These are phyloP conservation scores for Amaranthus palmeri DNA, from an alignment of 148 eudicot genomes.

Conservation along the genomic window DNA sequence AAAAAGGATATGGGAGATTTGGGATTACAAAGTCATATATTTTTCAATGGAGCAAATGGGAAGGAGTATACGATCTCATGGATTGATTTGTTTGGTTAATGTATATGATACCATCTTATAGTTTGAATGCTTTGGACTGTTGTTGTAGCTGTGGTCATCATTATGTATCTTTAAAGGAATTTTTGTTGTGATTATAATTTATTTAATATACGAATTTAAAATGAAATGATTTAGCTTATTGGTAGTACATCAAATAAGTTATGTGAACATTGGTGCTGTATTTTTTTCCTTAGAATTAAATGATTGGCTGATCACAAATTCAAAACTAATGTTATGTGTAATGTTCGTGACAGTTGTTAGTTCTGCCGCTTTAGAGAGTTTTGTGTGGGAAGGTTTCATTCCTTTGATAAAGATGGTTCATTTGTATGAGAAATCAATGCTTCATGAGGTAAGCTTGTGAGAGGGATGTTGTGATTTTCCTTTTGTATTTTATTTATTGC, in stretches of 20 bases:
- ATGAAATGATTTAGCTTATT: not conserved
- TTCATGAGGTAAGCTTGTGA: slow-evolving; percentile 52
- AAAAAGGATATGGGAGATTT: too few species aligned
- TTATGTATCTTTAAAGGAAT: too few species aligned
- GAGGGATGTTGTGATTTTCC: not conserved
- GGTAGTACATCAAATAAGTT: not conserved
- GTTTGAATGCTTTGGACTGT: too few species aligned
- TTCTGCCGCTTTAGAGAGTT: slow-evolving; percentile 35
- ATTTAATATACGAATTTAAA: not conserved
- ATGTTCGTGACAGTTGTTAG: slow-evolving; percentile 39
- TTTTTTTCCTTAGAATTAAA: not conserved
- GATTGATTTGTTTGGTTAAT: too few species aligned
- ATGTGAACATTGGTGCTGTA: not conserved
- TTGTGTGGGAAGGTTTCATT: slow-evolving; percentile 58
- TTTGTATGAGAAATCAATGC: slow-evolving; percentile 46
- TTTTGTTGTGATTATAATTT: too few species aligned
- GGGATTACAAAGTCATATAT: too few species aligned
- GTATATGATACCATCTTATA: too few species aligned
- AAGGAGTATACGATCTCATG: too few species aligned
- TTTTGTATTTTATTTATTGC: slow-evolving; percentile 1
- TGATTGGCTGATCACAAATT: not conserved
- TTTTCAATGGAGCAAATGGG: too few species aligned
- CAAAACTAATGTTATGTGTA: not conserved
- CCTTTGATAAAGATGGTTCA: slow-evolving; percentile 54
- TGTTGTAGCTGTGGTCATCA: too few species aligned